A percentile compares a stretch with the other conserved stretches of the same genome.
Evolutionary conservation across 306 rosid species (phyloP).

Genomic region (Dalbergia oliveri): DNA sequence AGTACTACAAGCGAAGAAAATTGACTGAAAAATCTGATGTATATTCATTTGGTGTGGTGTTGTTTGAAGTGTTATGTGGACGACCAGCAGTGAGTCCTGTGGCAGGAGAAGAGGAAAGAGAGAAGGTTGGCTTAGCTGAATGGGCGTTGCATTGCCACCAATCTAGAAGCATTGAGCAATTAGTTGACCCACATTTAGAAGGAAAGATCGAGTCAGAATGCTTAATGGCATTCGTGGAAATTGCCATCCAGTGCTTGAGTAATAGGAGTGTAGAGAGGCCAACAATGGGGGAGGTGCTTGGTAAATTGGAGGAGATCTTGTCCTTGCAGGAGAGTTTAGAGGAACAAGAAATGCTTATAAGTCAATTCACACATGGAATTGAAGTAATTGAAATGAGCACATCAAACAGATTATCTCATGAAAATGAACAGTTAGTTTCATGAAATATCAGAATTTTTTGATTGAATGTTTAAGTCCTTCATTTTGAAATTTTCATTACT

Average conservation of each 20-base stretch:
- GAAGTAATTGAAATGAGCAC: not conserved
- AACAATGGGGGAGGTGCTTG: constrained; percentile 53
- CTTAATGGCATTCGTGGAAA: constrained; percentile 47
- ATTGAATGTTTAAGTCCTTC: not conserved
- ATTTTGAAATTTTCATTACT: not conserved
- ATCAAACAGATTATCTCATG: not conserved
- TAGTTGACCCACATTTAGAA: constrained; percentile 53
- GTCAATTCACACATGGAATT: not conserved
- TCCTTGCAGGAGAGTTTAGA: constrained; percentile 37
- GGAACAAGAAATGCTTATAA: constrained; percentile 19
- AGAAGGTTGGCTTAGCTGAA: constrained; percentile 49
- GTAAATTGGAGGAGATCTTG: constrained; percentile 47
- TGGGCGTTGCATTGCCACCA: constrained; percentile 57
- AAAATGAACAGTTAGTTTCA: not conserved
- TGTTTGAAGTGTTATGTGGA: constrained; percentile 62
- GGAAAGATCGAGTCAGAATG: constrained; percentile 45
- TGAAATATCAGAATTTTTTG: not conserved
- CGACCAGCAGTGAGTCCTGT: constrained; percentile 52
- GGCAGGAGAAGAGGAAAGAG: constrained; percentile 46
- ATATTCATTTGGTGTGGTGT: constrained; percentile 69
- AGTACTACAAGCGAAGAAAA: constrained; percentile 51
- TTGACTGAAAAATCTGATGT: constrained; percentile 66
- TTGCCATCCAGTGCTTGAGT: constrained; percentile 48
- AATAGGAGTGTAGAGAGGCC: constrained; percentile 52
- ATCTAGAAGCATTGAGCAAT: constrained; percentile 35